A percentile compares a stretch with the other conserved stretches of the same genome.
Evolutionary conservation across 805 yeast species (phyloP).

Genomic region (Candida alai): DNA sequence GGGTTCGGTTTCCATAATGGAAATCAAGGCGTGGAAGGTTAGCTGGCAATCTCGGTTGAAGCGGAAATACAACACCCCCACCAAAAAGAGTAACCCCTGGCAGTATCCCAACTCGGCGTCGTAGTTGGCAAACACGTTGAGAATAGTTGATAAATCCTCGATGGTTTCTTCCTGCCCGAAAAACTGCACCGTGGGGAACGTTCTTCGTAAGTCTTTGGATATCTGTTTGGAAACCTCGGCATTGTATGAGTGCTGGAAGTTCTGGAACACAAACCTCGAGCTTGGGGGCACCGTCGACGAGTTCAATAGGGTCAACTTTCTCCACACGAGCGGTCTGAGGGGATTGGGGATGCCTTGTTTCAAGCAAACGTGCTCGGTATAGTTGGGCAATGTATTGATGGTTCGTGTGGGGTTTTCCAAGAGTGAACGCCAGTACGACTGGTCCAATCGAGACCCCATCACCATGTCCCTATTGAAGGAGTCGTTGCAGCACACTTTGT

Average conservation of each 20-base stretch:
- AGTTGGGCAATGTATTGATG: conserved; percentile 44
- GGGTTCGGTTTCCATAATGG: conserved; percentile 54
- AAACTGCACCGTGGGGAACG: conserved; percentile 52
- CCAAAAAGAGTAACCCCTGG: conserved; percentile 62
- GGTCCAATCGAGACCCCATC: conserved; percentile 26
- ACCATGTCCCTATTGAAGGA: conserved; percentile 16
- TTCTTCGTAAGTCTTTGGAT: conserved; percentile 54
- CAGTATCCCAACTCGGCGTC: conserved; percentile 67
- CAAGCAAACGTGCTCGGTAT: conserved; percentile 40
- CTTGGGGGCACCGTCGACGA: conserved; percentile 30
- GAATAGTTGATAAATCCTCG: conserved; percentile 45
- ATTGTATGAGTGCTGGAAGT: conserved; percentile 42
- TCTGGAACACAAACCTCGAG: conserved; percentile 28
- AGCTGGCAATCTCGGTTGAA: conserved; percentile 27
- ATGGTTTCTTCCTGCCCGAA: conserved; percentile 45
- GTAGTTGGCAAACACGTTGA: conserved; percentile 60
- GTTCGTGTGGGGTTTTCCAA: conserved; percentile 43
- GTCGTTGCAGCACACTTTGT: conserved; percentile 22
- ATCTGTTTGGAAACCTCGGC: conserved; percentile 42
- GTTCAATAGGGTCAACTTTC: conserved; percentile 30
- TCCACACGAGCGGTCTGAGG: conserved; percentile 45
- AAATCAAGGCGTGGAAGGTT: conserved; percentile 51
- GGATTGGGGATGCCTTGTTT: conserved; percentile 44
- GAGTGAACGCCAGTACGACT: conserved; percentile 43
- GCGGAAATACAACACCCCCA: conserved; percentile 51